Conservation (phyloP, 805 yeast genomes). For the Saccharomycopsis lassenensis region DNA sequence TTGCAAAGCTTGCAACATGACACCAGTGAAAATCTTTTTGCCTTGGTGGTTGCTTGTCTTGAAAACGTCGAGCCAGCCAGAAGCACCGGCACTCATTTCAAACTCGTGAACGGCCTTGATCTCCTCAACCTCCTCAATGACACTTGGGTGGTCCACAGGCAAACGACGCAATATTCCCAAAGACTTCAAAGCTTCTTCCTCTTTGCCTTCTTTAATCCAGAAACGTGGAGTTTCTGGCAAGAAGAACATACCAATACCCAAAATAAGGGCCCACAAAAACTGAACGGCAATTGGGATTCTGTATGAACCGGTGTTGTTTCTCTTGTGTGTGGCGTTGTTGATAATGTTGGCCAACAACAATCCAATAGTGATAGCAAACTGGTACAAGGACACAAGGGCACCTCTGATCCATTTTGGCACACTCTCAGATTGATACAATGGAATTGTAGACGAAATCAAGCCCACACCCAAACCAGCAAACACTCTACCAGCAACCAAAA, state of each 20-base stretch:
- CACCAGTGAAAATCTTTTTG: constrained; percentile 36
- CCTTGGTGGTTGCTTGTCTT: constrained; percentile 32
- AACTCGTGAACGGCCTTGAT: constrained; percentile 37
- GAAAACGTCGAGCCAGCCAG: constrained; percentile 33
- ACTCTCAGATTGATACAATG: constrained; percentile 69
- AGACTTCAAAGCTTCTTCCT: constrained; percentile 44
- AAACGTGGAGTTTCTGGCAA: constrained; percentile 72
- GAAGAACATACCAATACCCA: constrained; percentile 49
- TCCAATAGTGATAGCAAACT: constrained; percentile 65
- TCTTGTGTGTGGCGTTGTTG: constrained; percentile 52
- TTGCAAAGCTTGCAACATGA: constrained; percentile 40
- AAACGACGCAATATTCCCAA: constrained; percentile 44
- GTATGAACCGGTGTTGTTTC: constrained; percentile 46
- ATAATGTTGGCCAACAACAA: constrained; percentile 57
- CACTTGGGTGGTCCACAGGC: constrained; percentile 32
- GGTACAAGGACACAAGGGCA: constrained; percentile 63
- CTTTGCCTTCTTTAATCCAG: constrained; percentile 43
- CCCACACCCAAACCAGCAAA: constrained; percentile 70
- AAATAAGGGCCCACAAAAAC: constrained; percentile 51
- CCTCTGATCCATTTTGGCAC: constrained; percentile 74
- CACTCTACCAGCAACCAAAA: constrained; percentile 53
- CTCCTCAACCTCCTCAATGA: constrained; percentile 35
- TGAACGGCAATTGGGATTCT: constrained; percentile 66
- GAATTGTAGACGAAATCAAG: constrained; percentile 57
- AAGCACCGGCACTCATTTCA: constrained; percentile 27